Conservation (phyloP, 148 eudicot genomes). For the Linanthus parryae region DNA sequence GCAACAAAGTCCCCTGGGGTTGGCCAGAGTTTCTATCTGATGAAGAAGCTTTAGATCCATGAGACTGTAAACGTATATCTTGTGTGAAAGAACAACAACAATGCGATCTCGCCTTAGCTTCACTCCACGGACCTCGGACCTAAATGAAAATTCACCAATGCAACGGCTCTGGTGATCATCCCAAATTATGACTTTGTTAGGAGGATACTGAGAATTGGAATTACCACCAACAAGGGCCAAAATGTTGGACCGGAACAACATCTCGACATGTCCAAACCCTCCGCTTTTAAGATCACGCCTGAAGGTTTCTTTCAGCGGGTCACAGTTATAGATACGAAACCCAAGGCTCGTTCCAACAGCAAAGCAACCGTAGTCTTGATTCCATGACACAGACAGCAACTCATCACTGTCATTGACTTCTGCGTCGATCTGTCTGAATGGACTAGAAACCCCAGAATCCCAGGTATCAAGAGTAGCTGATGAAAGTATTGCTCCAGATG, state of each 20-base stretch:
- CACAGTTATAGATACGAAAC: conserved; percentile 86
- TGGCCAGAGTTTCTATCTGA: conserved; percentile 84
- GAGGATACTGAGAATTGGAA: conserved; percentile 71
- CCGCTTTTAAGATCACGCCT: conserved; percentile 87
- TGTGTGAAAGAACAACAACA: conserved; percentile 91
- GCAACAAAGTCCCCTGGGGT: conserved; percentile 91
- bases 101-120: conserved; percentile 83
- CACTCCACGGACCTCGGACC: conserved; percentile 86
- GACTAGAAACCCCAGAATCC: conserved; percentile 35
- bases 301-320: conserved; percentile 87
- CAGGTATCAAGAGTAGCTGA: conserved; percentile 35
- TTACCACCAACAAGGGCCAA: conserved; percentile 92
- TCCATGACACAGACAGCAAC: conserved; percentile 76
- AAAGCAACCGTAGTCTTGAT: conserved; percentile 93
- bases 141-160: conserved; percentile 84
- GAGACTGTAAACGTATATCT: conserved; percentile 83
- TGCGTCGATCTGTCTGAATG: conserved; percentile 31
- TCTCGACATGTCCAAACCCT: conserved; percentile 89
- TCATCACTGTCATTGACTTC: conserved; percentile 49
- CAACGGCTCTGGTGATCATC: conserved; percentile 91
- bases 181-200: conserved; percentile 88
- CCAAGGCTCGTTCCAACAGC: conserved; percentile 88
- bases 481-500: conserved; percentile 44
- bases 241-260: conserved; percentile 86
- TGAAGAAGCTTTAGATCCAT: conserved; percentile 81